Base-by-base conservation (phyloP, 306 rosid genomes). In the Cucurbita moschata region DNA sequence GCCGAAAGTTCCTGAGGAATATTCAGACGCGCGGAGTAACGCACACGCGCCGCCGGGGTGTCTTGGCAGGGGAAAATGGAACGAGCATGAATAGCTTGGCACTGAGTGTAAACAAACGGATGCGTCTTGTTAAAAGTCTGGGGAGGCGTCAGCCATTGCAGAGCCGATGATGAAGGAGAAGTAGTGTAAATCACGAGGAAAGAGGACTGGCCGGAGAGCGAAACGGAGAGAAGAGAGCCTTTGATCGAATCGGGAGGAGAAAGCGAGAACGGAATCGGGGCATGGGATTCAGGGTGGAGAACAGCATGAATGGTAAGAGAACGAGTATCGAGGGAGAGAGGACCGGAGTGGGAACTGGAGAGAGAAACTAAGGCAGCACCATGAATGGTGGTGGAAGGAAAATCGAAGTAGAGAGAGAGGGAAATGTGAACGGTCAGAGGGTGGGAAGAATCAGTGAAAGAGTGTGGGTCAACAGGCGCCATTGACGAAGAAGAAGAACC, bases 11-110 rank as follows among this genome's bases (percentile, higher is more conserved):
- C 76, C 3, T 59, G 46, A 0, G 99, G 99, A 26, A 94, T 71
- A 76, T 94, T 91, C 52, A 94, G 14, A 1, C 57, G 76, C 0
- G 91, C 94, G 0, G 87, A 77, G 81, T 84, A 89, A 64, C 85
- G 52, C 0, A 94, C 82, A 38, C 99, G 82, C 66, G 86, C 85
- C 11, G 99, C 97, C 0, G 99, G 96, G 5, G 99, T 94, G 81
- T 94, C 99, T 76, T 94, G 99, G 71, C 90, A 94, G 3, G 99
- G 99, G 76, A 94, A 87, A 21, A 94, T 84, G 0, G 97, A 55
- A 39, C 99, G 96, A 0, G 99, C 99, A 58, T 94, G 99, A 61
- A 94, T 91, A 72, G 96, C 82, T 11, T 94, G 99, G 79, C 99
- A 91, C 21, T 94, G 99, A 0, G 99, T 94, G 84, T 91, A 91